These are phyloP conservation scores for Bocquillonia castaneifolia DNA, from an alignment of 441 rosid genomes.

Conservation along the genomic window DNA sequence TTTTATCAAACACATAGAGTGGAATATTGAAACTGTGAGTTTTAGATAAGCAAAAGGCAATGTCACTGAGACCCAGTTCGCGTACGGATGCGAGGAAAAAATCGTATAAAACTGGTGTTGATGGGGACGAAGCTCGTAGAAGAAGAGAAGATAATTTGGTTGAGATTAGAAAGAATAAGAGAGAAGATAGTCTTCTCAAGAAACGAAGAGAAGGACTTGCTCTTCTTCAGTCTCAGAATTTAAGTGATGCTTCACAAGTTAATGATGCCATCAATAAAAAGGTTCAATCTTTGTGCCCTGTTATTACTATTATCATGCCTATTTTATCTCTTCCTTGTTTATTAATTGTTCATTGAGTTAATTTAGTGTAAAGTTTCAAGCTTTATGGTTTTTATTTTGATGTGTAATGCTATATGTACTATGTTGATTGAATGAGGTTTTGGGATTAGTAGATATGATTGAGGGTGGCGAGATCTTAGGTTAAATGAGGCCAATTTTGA, in stretches of 20 bases:
- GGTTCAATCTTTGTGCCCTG: background rate
- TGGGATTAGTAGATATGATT: background rate
- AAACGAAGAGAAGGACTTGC: constrained; percentile 12
- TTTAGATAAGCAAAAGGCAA: background rate
- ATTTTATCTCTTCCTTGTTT: background rate
- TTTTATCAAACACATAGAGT: background rate
- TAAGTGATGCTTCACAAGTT: constrained; percentile 1
- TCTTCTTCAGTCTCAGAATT: constrained; percentile 18
- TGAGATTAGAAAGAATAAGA: constrained; percentile 14
- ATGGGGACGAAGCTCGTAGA: constrained; percentile 14
- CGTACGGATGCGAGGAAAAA: constrained; percentile 10
- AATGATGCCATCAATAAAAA: constrained; percentile 15
- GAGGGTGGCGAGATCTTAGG: background rate
- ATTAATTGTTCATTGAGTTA: background rate
- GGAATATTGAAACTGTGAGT: background rate
- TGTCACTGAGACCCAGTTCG: constrained; percentile 16
- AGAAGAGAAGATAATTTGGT: constrained; percentile 16
- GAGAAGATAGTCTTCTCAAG: constrained; percentile 18
- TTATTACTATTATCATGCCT: too few species aligned
- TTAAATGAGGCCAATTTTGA: background rate
- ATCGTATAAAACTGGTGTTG: constrained; percentile 9
- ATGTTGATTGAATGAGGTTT: background rate
- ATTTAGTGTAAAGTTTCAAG: background rate
- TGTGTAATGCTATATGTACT: background rate
- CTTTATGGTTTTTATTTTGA: background rate